These are phyloP conservation scores for Leccinum obscurum DNA, from an alignment of 768 basidiomycete species.

Conservation along the genomic window DNA sequence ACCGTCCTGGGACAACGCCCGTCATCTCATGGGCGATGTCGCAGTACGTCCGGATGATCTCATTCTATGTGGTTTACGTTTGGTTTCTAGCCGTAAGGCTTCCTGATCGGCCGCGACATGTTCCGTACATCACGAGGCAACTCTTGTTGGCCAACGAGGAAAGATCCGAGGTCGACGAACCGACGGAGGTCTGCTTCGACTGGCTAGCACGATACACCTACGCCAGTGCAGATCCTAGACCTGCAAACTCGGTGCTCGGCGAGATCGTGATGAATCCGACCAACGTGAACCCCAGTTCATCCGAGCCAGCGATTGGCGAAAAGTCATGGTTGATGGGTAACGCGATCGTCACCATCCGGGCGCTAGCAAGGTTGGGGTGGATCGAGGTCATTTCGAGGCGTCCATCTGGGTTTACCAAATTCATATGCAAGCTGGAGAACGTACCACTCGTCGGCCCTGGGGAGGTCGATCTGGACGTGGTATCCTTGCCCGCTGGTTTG, in stretches of 20 bases:
- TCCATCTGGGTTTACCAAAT: conserved; percentile 85
- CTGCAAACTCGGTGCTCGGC: conserved; percentile 73
- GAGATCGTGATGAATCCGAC: conserved; percentile 74
- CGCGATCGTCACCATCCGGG: conserved; percentile 79
- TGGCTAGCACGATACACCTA: conserved; percentile 96
- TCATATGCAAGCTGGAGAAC: conserved; percentile 87
- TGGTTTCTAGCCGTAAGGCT: conserved; percentile 93
- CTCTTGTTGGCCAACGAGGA: conserved; percentile 84
- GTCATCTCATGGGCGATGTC: conserved; percentile 82
- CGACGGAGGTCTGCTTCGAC: conserved; percentile 95
- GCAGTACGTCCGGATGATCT: conserved; percentile 87
- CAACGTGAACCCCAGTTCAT: conserved; percentile 24
- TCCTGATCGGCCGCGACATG: conserved; percentile 74
- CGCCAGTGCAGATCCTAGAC: conserved; percentile 89
- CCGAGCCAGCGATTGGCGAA: conserved; percentile 48
- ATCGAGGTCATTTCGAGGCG: conserved; percentile 81
- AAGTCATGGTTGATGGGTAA: conserved; percentile 89
- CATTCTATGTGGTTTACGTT: conserved; percentile 87
- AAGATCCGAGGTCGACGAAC: conserved; percentile 73
- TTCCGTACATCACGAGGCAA: conserved; percentile 84
- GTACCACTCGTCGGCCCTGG: conserved; percentile 82
- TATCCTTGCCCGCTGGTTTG: conserved; percentile 70
- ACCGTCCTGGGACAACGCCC: conserved; percentile 56
- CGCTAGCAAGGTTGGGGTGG: conserved; percentile 79
- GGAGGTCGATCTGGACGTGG: conserved; percentile 77